Conservation (phyloP, 495 filamentous ascomycete species). For the Penicillium riverlandense region DNA sequence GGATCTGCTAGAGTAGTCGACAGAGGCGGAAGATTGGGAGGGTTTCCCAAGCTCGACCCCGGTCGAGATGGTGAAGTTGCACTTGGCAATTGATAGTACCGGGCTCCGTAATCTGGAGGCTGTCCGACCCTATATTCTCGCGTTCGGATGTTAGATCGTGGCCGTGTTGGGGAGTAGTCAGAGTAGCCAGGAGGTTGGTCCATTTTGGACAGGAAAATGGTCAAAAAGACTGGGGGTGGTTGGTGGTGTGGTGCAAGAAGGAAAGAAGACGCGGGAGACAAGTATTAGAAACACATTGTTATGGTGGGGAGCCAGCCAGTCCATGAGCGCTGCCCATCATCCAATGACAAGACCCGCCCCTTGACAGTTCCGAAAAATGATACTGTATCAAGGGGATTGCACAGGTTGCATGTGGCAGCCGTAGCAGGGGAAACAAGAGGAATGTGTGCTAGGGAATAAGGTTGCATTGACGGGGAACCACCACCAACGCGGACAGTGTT, state of each 20-base stretch:
- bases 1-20: conserved; percentile 31
- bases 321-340: background rate
- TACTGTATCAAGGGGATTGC: background rate
- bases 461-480: background rate
- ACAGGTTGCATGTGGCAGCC: background rate
- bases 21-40: conserved; percentile 51
- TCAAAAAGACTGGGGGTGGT: too few relatives aligned
- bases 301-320: too few relatives aligned
- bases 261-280: background rate
- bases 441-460: conserved; percentile 14
- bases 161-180: conserved; percentile 2
- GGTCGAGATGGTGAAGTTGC: conserved; percentile 38
- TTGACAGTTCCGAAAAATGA: background rate
- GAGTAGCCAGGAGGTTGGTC: too few relatives aligned
- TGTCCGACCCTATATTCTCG: conserved; percentile 19
- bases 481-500: conserved; percentile 3
- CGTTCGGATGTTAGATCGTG: conserved; percentile 23
- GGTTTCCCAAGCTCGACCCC: conserved; percentile 47
- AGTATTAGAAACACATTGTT: background rate
- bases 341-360: conserved; percentile 4
- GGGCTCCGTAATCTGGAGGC: conserved; percentile 12
- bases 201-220: too few relatives aligned
- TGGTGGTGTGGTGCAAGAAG: too few relatives aligned
- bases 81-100: conserved; percentile 26
- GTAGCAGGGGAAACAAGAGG: conserved; percentile 12